Evolutionary conservation across 176 grass and related monocot genomes (phyloP), one percentile per base, ranked within the genome.

Genomic region (Panicum miliaceum): DNA sequence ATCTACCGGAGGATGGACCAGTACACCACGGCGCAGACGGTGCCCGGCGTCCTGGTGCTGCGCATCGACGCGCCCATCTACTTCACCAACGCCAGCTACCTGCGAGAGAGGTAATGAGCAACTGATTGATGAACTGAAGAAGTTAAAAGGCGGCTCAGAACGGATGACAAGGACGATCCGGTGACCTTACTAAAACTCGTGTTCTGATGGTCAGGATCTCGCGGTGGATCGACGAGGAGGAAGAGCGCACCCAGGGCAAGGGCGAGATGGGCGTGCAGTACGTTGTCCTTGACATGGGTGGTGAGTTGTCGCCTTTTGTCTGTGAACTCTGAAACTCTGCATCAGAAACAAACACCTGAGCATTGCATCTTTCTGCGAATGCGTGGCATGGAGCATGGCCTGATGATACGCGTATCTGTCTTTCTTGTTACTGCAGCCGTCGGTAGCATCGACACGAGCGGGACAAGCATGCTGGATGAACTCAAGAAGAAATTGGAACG

Each of bases 181-280:
- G 29, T 81, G 56, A 53, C 47, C 7, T 25, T 8, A 20, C 20
- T 81, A 19, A 11, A 42, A 12, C 29, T 4, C 38, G 43, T 66
- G 36, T 41, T 58, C 29, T 32, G 29, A 32, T 32, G 29, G 29
- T 50, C 75, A 94, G 96, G 88, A 87, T 99, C 85, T 81, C 78
- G 4, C 77, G 97, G 61, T 96, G 93, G 91, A 96, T 99, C 29
- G 93, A 96, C 7, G 97, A 99, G 0, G 97, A 99, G 64, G 93
- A 99, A 14, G 93, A 99, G 18, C 88, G 61, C 34, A 52, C 87
- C 23, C 82, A 90, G 69, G 61, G 54, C 47, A 90, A 91, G 70
- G 90, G 75, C 67, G 89, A 87, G 77, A 87, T 62, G 14, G 81
- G 52, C 27, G 45, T 99, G 71, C 89, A 89, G 77, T 96, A 99